Conservation (phyloP, 1,284 basidiomycete genomes). For the Ustilago loliicola region DNA sequence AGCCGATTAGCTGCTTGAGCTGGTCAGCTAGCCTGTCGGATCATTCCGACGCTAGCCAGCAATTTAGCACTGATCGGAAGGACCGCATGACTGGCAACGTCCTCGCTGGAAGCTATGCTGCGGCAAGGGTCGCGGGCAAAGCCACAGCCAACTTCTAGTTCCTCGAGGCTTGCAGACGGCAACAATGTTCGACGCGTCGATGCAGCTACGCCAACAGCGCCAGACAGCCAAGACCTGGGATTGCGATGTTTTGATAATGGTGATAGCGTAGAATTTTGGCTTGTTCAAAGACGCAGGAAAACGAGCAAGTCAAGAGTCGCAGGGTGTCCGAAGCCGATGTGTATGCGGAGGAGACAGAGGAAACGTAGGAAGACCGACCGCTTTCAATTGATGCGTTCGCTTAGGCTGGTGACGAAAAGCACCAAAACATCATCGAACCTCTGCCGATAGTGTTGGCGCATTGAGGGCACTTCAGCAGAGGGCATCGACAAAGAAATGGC, state of each 20-base stretch:
- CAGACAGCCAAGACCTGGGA: neutral
- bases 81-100: neutral
- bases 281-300: constrained; percentile 2
- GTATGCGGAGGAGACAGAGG: neutral
- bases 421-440: constrained; percentile 37
- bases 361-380: neutral
- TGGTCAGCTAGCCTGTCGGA: neutral
- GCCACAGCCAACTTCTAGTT: constrained; percentile 6
- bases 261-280: neutral
- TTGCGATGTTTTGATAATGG: neutral
- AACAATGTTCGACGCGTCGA: neutral
- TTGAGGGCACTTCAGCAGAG: constrained; percentile 9
- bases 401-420: constrained; percentile 14
- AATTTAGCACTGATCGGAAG: neutral
- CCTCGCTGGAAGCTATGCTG: constrained; percentile 1
- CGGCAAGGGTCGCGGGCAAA: constrained; percentile 2
- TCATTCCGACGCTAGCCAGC: neutral
- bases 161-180: neutral
- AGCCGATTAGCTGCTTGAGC: neutral
- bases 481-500: neutral
- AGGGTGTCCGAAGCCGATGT: constrained; percentile 6
- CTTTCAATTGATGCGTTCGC: constrained; percentile 34
- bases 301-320: neutral
- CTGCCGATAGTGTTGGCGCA: neutral
- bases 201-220: neutral